These are phyloP conservation scores for Eleusine coracana DNA, from an alignment of 176 grass and related monocot genomes.

Conservation along the genomic window DNA sequence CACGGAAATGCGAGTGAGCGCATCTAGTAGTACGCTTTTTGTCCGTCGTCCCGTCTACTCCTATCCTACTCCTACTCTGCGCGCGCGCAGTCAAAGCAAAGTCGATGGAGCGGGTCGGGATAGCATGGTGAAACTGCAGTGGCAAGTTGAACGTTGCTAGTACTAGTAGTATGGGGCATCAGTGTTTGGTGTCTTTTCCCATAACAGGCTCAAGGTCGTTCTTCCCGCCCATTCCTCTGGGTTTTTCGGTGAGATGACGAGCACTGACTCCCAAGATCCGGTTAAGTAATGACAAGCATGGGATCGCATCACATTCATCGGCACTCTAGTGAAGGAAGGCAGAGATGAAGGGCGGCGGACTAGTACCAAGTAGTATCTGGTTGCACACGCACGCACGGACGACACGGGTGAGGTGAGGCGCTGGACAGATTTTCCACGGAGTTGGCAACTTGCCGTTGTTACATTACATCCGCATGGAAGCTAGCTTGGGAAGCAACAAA, in stretches of 20 bases:
- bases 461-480: conserved; percentile 34
- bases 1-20: conserved; percentile 26
- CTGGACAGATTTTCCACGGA: conserved; percentile 24
- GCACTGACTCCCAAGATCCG: conserved; percentile 11
- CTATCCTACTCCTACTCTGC: too few species aligned
- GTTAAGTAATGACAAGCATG: background rate
- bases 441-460: conserved; percentile 24
- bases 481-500: conserved; percentile 4
- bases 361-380: too few species aligned
- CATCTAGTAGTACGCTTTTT: conserved; percentile 7
- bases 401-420: background rate
- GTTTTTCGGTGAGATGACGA: background rate
- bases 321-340: background rate
- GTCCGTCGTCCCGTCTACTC: background rate
- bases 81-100: background rate
- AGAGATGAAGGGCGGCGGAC: too few species aligned
- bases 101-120: background rate
- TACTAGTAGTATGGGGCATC: background rate
- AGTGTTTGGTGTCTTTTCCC: background rate
- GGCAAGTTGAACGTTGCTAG: background rate
- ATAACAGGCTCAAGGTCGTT: too few species aligned
- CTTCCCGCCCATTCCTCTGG: background rate
- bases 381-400: background rate
- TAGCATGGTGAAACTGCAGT: background rate
- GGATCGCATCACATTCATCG: conserved; percentile 9